Evolutionary conservation across 352 stramenopile genomes (phyloP).

Genomic region (Phytophthora lateralis): DNA sequence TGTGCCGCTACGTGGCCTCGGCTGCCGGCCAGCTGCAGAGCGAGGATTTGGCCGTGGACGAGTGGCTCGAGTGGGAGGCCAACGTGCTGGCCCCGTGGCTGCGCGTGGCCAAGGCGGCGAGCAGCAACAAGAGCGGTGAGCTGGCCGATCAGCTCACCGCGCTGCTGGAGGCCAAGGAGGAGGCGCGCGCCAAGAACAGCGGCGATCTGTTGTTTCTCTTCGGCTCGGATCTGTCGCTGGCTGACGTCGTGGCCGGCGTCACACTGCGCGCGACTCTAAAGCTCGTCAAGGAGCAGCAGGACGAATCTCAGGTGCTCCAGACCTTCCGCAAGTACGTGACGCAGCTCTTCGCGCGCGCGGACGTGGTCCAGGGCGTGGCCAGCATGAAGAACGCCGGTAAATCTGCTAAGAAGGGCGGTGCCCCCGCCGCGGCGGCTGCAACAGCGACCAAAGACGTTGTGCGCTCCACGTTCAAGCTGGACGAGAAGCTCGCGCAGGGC

Average conservation of each 20-base stretch:
- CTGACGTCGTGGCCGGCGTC: conserved; percentile 76
- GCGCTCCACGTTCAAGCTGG: conserved; percentile 54
- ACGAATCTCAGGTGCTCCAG: conserved; percentile 51
- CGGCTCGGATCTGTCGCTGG: conserved; percentile 63
- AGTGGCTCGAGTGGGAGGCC: conserved; percentile 86
- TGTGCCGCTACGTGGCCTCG: conserved; percentile 74
- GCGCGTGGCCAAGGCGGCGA: conserved; percentile 51
- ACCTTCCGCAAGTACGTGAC: conserved; percentile 74
- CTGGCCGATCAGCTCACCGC: conserved; percentile 45
- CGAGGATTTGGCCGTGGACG: conserved; percentile 80
- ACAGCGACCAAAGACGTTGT: conserved; percentile 22
- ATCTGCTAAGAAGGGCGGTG: conserved; percentile 27
- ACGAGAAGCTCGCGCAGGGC: conserved; percentile 52
- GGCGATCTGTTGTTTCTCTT: conserved; percentile 68
- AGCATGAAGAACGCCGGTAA: conserved; percentile 54
- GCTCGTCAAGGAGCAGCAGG: conserved; percentile 52
- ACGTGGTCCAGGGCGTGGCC: conserved; percentile 54
- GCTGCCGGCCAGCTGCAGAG: conserved; percentile 56
- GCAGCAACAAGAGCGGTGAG: conserved; percentile 28
- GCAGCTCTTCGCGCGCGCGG: conserved; percentile 57
- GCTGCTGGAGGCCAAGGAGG: conserved; percentile 67
- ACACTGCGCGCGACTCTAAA: conserved; percentile 67
- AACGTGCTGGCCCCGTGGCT: conserved; percentile 68
- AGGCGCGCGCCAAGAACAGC: conserved; percentile 49
- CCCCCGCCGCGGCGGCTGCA: conserved; percentile 14